Percentiles rank a stretch among this genome's conserved stretches.
Conservation (phyloP, 768 basidiomycete genomes). For the Lentinula sp. region DNA sequence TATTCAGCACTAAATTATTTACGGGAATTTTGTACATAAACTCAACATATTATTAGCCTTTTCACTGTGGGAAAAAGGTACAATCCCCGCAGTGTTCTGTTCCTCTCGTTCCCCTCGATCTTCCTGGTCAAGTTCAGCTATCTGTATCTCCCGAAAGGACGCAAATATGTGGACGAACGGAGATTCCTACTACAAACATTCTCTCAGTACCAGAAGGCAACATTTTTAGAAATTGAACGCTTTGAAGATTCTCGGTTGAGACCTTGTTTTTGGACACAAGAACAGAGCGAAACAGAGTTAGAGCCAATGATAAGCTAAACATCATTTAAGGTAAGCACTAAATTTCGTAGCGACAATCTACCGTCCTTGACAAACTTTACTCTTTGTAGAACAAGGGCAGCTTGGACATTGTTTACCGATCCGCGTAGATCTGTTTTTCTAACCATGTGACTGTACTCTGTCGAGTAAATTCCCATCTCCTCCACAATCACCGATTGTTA, state of each 20-base stretch:
- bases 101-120: neutral
- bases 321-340: neutral
- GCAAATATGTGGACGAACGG: neutral
- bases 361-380: neutral
- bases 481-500: neutral
- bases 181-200: neutral
- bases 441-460: neutral
- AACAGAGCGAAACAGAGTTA: neutral
- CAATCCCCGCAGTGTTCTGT: no score
- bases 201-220: neutral
- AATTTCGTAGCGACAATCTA: neutral
- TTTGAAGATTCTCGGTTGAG: neutral
- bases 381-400: conserved; percentile 2
- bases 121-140: neutral
- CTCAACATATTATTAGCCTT: no score
- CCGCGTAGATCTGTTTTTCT: neutral
- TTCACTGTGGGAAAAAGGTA: no score
- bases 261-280: neutral
- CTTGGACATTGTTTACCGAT: neutral
- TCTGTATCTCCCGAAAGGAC: neutral
- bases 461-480: neutral
- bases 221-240: neutral
- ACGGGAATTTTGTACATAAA: no score
- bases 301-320: neutral
- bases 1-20: no score